Conservation (phyloP, 495 filamentous ascomycete genomes). For the Hypomontagnella submonticulosa region DNA sequence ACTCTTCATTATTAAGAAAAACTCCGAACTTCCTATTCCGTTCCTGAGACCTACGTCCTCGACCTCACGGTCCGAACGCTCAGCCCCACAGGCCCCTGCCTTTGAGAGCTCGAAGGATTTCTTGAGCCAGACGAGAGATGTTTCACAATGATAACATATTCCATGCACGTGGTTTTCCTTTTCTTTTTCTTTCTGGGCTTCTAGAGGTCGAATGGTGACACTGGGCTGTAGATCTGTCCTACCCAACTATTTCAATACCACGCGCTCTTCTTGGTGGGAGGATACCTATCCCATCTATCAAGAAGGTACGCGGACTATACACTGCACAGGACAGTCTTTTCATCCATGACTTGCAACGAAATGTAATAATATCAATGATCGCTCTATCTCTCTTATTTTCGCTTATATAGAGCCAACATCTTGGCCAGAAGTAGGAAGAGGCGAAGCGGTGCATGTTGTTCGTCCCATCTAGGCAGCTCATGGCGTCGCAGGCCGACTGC, state of each 20-base stretch:
- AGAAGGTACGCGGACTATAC: too few relatives aligned
- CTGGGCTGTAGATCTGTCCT: constrained; percentile 10
- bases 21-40: constrained; percentile 3
- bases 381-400: background rate
- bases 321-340: background rate
- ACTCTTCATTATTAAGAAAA: background rate
- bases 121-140: constrained; percentile 17
- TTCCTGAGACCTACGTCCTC: constrained; percentile 1
- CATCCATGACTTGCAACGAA: background rate
- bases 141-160: constrained; percentile 29
- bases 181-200: constrained; percentile 5
- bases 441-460: constrained; percentile 8
- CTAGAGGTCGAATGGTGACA: background rate
- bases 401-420: constrained; percentile 1
- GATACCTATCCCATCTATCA: too few relatives aligned
- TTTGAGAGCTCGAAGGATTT: constrained; percentile 17
- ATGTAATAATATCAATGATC: too few relatives aligned
- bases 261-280: too few relatives aligned
- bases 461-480: constrained; percentile 32
- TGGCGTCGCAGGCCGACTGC: constrained; percentile 1
- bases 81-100: constrained; percentile 17
- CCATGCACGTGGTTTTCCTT: constrained; percentile 17
- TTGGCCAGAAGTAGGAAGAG: constrained; percentile 12
- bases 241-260: background rate
- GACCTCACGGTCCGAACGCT: background rate